phyloP scores from a whole-genome alignment of 306 rosid genomes.

The Lathyrus aphaca region DNA sequence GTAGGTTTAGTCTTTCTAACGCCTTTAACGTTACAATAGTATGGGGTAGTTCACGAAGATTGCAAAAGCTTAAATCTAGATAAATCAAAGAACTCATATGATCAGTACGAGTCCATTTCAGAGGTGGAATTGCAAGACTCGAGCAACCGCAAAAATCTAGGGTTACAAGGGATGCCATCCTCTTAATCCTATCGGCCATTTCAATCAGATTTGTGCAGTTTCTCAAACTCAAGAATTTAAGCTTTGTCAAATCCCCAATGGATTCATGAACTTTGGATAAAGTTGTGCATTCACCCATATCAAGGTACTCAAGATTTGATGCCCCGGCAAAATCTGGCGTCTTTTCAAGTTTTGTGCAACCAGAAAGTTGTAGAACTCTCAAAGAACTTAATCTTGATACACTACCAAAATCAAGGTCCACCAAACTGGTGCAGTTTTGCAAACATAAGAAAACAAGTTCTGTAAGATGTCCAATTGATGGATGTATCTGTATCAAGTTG shows the following conservation, averaged over 20 bases:
- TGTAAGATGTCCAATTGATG: not conserved
- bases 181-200: too few relatives aligned
- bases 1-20: not conserved
- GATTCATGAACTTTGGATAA: not conserved
- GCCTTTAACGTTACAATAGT: not conserved
- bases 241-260: not conserved
- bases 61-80: conserved; percentile 1
- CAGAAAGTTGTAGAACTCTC: too few relatives aligned
- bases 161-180: too few relatives aligned
- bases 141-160: too few relatives aligned
- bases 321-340: too few relatives aligned
- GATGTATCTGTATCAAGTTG: not conserved
- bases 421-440: conserved; percentile 11
- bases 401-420: too few relatives aligned
- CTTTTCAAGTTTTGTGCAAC: too few relatives aligned
- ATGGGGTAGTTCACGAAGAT: not conserved
- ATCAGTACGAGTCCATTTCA: not conserved
- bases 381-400: too few relatives aligned
- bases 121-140: too few relatives aligned
- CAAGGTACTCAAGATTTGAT: conserved; percentile 35
- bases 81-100: not conserved
- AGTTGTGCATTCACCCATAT: conserved; percentile 25
- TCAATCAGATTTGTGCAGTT: not conserved
- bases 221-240: conserved; percentile 3
- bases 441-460: conserved; percentile 22